Conservation (phyloP, 2,329 filamentous ascomycete species). For the Zopfia rhizophila region DNA sequence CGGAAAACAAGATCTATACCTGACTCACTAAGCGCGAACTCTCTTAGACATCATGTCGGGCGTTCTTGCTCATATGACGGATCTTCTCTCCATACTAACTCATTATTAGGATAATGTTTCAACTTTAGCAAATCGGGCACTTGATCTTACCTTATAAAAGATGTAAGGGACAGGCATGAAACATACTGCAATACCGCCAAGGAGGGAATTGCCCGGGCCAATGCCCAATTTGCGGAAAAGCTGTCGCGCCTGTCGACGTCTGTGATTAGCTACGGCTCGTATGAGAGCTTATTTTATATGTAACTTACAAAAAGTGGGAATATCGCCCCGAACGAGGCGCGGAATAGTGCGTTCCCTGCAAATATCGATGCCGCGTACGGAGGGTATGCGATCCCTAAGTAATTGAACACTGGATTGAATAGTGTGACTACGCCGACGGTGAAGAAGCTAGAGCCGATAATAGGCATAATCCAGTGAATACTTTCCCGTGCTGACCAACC, state of each 20-base stretch:
- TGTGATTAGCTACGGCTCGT: too few species aligned
- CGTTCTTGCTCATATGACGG: conserved; percentile 21
- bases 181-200: conserved; percentile 19
- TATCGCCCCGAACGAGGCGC: conserved; percentile 48
- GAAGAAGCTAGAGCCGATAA: conserved; percentile 48
- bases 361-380: conserved; percentile 49
- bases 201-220: conserved; percentile 18
- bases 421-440: conserved; percentile 44
- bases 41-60: too few species aligned
- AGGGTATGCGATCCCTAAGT: conserved; percentile 51
- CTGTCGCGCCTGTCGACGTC: conserved; percentile 20
- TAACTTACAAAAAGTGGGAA: conserved; percentile 50
- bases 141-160: conserved; percentile 17
- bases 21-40: too few species aligned
- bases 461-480: conserved; percentile 49
- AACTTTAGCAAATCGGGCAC: background rate
- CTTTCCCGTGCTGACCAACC: conserved; percentile 39
- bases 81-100: conserved; percentile 20
- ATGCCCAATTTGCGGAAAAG: conserved; percentile 19
- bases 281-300: conserved; percentile 51
- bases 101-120: conserved; percentile 1
- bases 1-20: too few species aligned
- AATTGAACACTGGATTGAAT: conserved; percentile 58
- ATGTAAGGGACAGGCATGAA: conserved; percentile 22
- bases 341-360: conserved; percentile 53